Evolutionary conservation across 805 yeast genomes (phyloP).

Genomic region (Candida parachauliodes): DNA sequence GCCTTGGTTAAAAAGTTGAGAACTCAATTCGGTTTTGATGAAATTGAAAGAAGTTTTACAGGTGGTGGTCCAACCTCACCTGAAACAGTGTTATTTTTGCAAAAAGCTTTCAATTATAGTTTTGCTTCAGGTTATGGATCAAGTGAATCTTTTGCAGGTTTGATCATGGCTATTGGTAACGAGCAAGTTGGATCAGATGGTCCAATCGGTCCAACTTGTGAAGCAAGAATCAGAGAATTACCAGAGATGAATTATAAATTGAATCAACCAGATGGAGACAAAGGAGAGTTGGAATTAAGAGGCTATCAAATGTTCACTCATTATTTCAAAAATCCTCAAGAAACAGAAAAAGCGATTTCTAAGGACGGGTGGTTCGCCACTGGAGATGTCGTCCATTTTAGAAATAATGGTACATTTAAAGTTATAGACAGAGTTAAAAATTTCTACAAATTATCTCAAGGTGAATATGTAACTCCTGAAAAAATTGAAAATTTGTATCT

Average conservation of each 20-base stretch:
- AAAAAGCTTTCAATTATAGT: conserved; percentile 55
- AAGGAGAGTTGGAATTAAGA: conserved; percentile 54
- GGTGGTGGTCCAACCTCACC: conserved; percentile 74
- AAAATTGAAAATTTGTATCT: conserved; percentile 65
- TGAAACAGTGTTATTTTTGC: conserved; percentile 57
- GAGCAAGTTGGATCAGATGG: conserved; percentile 41
- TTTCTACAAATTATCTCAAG: conserved; percentile 59
- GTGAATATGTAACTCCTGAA: conserved; percentile 69
- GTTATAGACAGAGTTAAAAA: conserved; percentile 77
- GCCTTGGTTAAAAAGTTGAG: conserved; percentile 31
- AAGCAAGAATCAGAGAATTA: conserved; percentile 57
- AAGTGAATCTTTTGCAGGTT: conserved; percentile 62
- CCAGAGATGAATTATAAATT: conserved; percentile 56
- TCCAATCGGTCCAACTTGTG: conserved; percentile 48
- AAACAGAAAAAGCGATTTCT: conserved; percentile 43
- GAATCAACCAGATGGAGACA: conserved; percentile 25
- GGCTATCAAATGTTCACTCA: conserved; percentile 56
- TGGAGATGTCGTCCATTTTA: conserved; percentile 47
- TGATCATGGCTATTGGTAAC: conserved; percentile 34
- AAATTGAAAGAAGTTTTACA: conserved; percentile 19
- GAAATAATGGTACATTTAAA: conserved; percentile 43
- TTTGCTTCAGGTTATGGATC: conserved; percentile 71
- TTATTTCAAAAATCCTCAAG: conserved; percentile 49
- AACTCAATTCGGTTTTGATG: conserved; percentile 30
- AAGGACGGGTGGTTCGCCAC: conserved; percentile 56